phyloP scores from a whole-genome alignment of 2,329 filamentous ascomycete species.

The Ophiostoma piceae region DNA sequence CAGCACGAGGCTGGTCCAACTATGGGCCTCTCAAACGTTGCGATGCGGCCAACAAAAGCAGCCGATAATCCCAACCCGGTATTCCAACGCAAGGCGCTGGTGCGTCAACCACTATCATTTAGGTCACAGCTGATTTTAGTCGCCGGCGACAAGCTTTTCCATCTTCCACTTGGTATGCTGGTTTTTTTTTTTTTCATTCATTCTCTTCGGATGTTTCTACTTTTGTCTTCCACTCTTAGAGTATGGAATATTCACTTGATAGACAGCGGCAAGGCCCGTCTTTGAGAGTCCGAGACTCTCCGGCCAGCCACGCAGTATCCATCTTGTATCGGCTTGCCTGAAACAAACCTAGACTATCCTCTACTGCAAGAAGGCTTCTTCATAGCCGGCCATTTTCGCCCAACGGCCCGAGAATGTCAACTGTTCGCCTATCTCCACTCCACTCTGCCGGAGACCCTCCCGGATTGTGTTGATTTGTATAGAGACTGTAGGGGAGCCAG shows the following conservation, averaged over 20 bases:
- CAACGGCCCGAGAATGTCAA: conserved; percentile 20
- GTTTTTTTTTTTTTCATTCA: not conserved
- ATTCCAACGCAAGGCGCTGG: not conserved
- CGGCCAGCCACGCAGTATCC: not conserved
- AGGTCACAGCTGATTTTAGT: not conserved
- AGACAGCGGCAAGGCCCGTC: not conserved
- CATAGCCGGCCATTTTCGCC: conserved; percentile 17
- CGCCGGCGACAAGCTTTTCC: not conserved
- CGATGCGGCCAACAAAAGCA: not conserved
- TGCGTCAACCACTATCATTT: not conserved
- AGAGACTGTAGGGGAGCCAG: not conserved
- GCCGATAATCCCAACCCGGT: no score
- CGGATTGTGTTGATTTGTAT: not conserved
- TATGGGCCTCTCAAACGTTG: not conserved
- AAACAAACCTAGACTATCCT: not conserved
- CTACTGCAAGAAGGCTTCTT: not conserved
- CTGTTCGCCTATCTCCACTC: conserved; percentile 15
- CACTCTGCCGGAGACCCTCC: conserved; percentile 9
- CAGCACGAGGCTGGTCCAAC: not conserved
- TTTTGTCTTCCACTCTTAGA: not conserved
- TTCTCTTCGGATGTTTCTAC: not conserved
- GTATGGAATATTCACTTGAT: not conserved
- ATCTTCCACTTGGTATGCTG: not conserved
- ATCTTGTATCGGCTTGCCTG: not conserved
- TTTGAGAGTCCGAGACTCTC: not conserved